A percentile compares a stretch with the other conserved stretches of the same genome.
These are phyloP conservation scores for Epichloe scottii DNA, from an alignment of 2,329 filamentous ascomycete genomes.

Conservation along the genomic window DNA sequence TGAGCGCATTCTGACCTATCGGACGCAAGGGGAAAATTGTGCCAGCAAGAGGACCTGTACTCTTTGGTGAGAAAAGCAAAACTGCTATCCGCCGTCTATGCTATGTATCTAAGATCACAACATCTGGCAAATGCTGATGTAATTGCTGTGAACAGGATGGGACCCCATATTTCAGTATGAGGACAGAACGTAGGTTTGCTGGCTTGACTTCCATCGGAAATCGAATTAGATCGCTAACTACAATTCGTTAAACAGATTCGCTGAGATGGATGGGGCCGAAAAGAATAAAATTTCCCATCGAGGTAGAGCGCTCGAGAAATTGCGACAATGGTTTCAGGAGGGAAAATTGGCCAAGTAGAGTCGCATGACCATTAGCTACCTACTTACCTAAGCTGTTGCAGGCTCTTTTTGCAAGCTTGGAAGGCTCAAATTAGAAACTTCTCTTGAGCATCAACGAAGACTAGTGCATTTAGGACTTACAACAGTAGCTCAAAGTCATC, in stretches of 20 bases:
- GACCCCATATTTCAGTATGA: constrained; percentile 93
- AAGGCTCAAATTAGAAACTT: neutral
- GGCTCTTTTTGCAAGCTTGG: neutral
- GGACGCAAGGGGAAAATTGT: constrained; percentile 61
- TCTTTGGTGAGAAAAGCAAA: constrained; percentile 55
- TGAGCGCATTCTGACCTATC: neutral
- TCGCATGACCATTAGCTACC: neutral
- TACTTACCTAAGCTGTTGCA: neutral
- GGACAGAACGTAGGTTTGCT: constrained; percentile 55
- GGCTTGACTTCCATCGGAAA: neutral
- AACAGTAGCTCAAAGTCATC: constrained; percentile 68
- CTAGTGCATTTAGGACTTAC: constrained; percentile 30
- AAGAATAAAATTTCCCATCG: constrained; percentile 95
- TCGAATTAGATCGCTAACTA: neutral
- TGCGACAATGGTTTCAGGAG: constrained; percentile 60
- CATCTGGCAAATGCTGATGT: neutral
- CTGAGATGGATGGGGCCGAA: constrained; percentile 80
- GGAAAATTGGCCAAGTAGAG: neutral
- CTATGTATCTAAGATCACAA: neutral
- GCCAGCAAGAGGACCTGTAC: constrained; percentile 61
- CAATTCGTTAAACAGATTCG: constrained; percentile 42
- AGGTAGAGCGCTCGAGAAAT: constrained; percentile 71
- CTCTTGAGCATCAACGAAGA: neutral
- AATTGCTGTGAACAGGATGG: constrained; percentile 53
- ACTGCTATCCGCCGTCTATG: neutral